Evolutionary conservation across 441 rosid species (phyloP), one percentile per base, ranked within the genome.

Genomic region (Geranium incanum): DNA sequence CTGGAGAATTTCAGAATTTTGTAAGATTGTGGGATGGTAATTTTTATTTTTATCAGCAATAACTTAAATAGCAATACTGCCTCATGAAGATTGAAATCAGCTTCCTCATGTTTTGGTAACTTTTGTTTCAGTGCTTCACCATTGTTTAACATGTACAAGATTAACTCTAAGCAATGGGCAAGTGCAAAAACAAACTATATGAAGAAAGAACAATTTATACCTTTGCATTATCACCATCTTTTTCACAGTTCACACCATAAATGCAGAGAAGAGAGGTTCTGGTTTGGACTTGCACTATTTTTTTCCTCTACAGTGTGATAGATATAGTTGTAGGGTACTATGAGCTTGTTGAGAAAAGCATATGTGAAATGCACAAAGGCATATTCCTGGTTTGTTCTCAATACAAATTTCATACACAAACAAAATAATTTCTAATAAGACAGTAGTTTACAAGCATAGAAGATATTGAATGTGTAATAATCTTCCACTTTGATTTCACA

Each of bases 181-280:
- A 2, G 59, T 52, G 5, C 18, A 52, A 3, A 2, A n/a, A 15
- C 3, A n/a, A 55, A 55, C 62, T 15, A 15, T 4, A 18, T 15
- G 7, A 6, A 4, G 63, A 57, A 18, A 57, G 23, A 57, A 57
- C 1, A 57, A 45, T 45, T 7, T 9, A 0, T 11, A 45, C 13
- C 21, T 57, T 57, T 5, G 63, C 63, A 57, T 16, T 55, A 55
- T 55, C 62, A 55, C n/a, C 62, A n/a, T 55, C 59, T 55, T 15
- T 19, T 3, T 15, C 21, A 15, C 15, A 19, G 16, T 55, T 55
- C 62, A 55, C 6, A 55, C 8, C 62, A 13, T 55, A 8, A 55
- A 50, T 5, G n/a, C n/a, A 3, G 60, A 3, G 5, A 28, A 28
- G 5, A 4, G 5, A 1, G 43, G 43, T 39, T 39, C 43, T 39